Evolutionary conservation across 2,329 filamentous ascomycete species (phyloP).

Genomic region (Monilinia polystroma): DNA sequence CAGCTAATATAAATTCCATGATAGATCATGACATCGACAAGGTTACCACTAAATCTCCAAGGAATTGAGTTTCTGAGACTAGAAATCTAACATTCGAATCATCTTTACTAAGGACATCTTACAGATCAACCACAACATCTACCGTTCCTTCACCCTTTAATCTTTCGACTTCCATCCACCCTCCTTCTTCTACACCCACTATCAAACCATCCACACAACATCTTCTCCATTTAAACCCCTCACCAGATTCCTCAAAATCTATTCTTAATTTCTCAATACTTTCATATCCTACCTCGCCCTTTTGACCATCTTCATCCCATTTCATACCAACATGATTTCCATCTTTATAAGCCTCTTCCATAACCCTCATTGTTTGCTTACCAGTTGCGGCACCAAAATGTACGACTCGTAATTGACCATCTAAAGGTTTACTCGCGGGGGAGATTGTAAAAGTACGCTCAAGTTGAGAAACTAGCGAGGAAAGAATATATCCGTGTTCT

Average conservation of each 20-base stretch:
- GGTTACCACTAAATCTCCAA: no score
- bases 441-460: slow-evolving; percentile 82
- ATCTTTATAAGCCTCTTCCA: slow-evolving; percentile 62
- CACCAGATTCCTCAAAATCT: slow-evolving; percentile 66
- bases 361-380: slow-evolving; percentile 70
- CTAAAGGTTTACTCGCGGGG: slow-evolving; percentile 66
- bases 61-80: no score
- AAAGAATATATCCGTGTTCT: slow-evolving; percentile 73
- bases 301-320: slow-evolving; percentile 17
- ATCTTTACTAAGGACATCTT: background rate
- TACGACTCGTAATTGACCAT: slow-evolving; percentile 69
- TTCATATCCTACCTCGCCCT: slow-evolving; percentile 65
- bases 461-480: slow-evolving; percentile 74
- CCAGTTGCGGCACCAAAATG: slow-evolving; percentile 69
- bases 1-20: no score
- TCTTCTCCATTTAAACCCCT: slow-evolving; percentile 69
- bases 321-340: slow-evolving; percentile 55
- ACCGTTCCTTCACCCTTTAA: slow-evolving; percentile 42
- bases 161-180: slow-evolving; percentile 66
- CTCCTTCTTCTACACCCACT: slow-evolving; percentile 67
- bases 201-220: slow-evolving; percentile 93
- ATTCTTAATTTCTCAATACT: slow-evolving; percentile 67
- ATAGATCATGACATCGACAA: no score
- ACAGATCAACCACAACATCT: slow-evolving; percentile 33
- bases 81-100: no score